These are phyloP conservation scores for Dipodascus albidus DNA, from an alignment of 805 yeast genomes.

Conservation along the genomic window DNA sequence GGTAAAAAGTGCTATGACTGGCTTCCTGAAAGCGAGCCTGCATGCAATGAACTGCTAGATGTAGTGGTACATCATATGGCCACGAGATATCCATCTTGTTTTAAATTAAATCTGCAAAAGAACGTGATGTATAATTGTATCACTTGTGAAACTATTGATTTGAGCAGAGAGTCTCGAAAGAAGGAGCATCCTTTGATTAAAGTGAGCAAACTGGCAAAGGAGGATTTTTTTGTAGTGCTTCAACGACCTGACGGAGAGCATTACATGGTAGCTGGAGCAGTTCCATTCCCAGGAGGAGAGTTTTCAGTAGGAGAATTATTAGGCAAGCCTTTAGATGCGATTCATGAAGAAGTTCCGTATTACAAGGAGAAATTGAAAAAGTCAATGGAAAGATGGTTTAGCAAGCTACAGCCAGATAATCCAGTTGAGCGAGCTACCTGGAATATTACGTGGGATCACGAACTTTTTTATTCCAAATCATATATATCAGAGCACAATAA, in stretches of 20 bases:
- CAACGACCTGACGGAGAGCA: constrained; percentile 46
- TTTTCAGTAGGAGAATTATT: constrained; percentile 50
- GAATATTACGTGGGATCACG: constrained; percentile 67
- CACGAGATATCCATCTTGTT: constrained; percentile 50
- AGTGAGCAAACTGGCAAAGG: constrained; percentile 61
- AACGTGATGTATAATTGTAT: constrained; percentile 49
- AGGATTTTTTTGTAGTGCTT: constrained; percentile 56
- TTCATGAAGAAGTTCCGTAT: constrained; percentile 61
- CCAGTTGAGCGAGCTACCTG: constrained; percentile 68
- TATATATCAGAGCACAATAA: too few relatives aligned
- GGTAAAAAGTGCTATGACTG: constrained; percentile 55
- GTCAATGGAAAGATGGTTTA: constrained; percentile 68
- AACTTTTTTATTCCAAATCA: constrained; percentile 43
- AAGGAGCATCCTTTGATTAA: constrained; percentile 53
- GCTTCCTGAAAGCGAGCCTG: constrained; percentile 53
- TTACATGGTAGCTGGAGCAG: constrained; percentile 61
- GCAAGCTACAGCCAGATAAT: constrained; percentile 44
- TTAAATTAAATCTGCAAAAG: constrained; percentile 39
- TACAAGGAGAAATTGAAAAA: constrained; percentile 51
- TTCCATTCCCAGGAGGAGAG: constrained; percentile 71
- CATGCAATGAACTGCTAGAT: constrained; percentile 52
- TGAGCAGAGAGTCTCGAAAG: constrained; percentile 45
- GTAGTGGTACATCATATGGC: constrained; percentile 48
- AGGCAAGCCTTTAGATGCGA: constrained; percentile 50
- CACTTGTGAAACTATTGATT: constrained; percentile 51